Evolutionary conservation across 2,329 filamentous ascomycete species (phyloP).

Genomic region (Basipetospora chlamydospora): DNA sequence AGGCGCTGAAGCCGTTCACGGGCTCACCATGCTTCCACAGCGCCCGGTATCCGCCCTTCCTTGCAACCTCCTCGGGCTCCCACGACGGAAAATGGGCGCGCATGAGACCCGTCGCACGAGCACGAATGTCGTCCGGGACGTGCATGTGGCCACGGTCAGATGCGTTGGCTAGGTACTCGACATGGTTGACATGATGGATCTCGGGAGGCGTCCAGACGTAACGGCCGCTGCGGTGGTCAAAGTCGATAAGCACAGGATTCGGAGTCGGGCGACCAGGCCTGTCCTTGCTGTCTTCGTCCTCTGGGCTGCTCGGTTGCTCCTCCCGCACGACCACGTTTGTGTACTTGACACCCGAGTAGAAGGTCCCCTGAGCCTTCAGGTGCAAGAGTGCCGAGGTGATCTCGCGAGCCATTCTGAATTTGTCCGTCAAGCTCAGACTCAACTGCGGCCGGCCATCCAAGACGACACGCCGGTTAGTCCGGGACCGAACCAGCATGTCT

Average conservation of each 20-base stretch:
- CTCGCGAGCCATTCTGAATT: background rate
- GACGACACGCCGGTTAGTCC: too few relatives aligned
- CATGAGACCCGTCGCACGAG: too few relatives aligned
- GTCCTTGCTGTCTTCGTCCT: too few relatives aligned
- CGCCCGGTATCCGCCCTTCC: background rate
- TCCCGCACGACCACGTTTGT: too few relatives aligned
- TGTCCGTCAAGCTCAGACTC: too few relatives aligned
- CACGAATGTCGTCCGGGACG: too few relatives aligned
- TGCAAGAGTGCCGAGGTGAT: background rate
- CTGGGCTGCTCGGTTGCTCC: too few relatives aligned
- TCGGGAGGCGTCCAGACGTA: conserved; percentile 5
- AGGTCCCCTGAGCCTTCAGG: background rate
- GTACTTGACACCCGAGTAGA: conserved; percentile 6
- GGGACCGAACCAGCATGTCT: background rate
- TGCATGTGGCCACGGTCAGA: too few relatives aligned
- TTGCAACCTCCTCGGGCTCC: background rate
- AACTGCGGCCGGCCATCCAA: too few relatives aligned
- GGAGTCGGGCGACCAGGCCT: too few relatives aligned
- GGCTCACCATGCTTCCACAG: too few relatives aligned
- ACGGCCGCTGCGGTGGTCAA: conserved; percentile 3
- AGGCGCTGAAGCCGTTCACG: background rate
- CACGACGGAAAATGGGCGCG: background rate
- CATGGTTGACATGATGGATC: background rate
- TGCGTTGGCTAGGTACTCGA: conserved; percentile 2
- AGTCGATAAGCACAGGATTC: conserved; percentile 4